phyloP scores from a whole-genome alignment of 176 grass and related monocot genomes.

The Leersia perrieri region DNA sequence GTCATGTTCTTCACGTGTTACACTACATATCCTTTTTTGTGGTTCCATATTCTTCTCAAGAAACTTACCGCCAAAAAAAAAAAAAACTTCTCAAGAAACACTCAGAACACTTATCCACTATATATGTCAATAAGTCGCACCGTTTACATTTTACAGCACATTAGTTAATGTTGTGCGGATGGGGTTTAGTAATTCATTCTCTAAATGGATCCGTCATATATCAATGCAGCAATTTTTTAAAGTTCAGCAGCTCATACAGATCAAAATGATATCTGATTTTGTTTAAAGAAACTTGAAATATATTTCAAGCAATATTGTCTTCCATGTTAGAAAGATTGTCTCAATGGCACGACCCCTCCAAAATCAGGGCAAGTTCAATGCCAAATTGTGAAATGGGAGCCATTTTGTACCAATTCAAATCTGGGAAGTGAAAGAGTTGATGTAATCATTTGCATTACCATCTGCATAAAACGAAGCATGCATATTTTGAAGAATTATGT shows the following conservation, averaged over 20 bases:
- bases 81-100: not conserved
- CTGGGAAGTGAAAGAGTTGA: not conserved
- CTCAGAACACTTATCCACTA: too few species aligned
- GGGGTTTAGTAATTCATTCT: not conserved
- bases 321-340: not conserved
- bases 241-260: not conserved
- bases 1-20: conserved; percentile 30
- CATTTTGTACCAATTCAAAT: not conserved
- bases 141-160: too few species aligned
- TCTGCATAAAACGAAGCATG: not conserved
- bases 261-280: too few species aligned
- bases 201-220: not conserved
- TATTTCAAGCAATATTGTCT: not conserved
- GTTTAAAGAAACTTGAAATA: not conserved
- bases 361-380: not conserved
- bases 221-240: not conserved
- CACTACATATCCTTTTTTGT: not conserved
- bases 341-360: not conserved
- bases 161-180: not conserved
- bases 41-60: not conserved
- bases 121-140: not conserved
- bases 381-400: not conserved
- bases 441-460: not conserved
- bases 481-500: not conserved
- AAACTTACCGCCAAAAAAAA: too few species aligned